Evolutionary conservation across 768 basidiomycete species (phyloP).

Genomic region (Clathrus columnatus): DNA sequence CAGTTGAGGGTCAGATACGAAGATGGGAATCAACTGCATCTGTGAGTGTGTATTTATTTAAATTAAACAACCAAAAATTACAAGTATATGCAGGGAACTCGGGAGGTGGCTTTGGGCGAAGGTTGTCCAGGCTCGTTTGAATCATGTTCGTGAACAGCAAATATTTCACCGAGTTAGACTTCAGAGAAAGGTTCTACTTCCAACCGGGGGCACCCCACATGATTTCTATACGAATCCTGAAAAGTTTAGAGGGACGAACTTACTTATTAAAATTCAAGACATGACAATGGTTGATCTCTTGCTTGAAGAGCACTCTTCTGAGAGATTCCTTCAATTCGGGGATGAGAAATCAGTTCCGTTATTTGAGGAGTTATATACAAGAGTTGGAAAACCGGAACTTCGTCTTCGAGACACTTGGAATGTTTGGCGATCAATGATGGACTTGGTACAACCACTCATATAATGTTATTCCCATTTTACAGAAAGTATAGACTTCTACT

Average conservation of each 20-base stretch:
- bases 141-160: background rate
- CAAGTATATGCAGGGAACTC: background rate
- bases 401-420: background rate
- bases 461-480: too few relatives aligned
- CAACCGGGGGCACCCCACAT: background rate
- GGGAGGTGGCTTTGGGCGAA: background rate
- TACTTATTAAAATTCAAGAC: background rate
- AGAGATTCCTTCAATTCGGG: background rate
- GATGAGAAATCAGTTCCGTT: background rate
- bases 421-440: background rate
- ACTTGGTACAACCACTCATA: too few relatives aligned
- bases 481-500: too few relatives aligned
- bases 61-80: background rate
- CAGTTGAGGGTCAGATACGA: background rate
- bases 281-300: background rate
- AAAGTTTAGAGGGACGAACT: background rate
- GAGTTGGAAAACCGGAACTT: background rate
- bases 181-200: background rate
- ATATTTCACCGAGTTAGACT: background rate
- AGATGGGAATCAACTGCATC: background rate
- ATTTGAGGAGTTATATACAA: background rate
- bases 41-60: background rate
- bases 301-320: background rate
- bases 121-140: background rate
- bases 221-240: background rate